A percentile compares a stretch with the other conserved stretches of the same genome.
phyloP scores from a whole-genome alignment of 805 yeast genomes.

The Yamadazyma sp. region DNA sequence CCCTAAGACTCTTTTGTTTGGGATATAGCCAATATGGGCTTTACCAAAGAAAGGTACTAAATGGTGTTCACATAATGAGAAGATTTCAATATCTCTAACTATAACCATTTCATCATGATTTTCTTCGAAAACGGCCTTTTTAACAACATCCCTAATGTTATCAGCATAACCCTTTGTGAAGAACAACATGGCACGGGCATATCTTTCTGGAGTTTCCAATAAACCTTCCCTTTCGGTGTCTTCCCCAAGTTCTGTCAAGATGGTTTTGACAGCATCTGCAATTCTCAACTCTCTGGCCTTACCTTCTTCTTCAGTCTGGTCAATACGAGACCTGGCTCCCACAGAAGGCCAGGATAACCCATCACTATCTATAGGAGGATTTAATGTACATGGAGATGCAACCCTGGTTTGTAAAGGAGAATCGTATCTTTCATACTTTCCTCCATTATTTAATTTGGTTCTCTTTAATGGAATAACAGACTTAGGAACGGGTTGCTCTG shows the following conservation, averaged over 20 bases:
- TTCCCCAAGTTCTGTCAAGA: slow-evolving; percentile 85
- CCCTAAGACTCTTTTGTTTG: slow-evolving; percentile 89
- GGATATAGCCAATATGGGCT: slow-evolving; percentile 97
- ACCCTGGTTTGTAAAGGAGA: slow-evolving; percentile 74
- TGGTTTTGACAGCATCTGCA: slow-evolving; percentile 77
- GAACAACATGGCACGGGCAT: slow-evolving; percentile 93
- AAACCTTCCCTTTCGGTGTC: slow-evolving; percentile 87
- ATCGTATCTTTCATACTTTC: slow-evolving; percentile 7
- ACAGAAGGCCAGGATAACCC: slow-evolving; percentile 92
- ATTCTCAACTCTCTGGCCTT: slow-evolving; percentile 68
- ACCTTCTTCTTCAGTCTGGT: slow-evolving; percentile 64
- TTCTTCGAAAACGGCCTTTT: slow-evolving; percentile 94
- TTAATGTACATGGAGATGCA: slow-evolving; percentile 77
- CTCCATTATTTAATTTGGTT: slow-evolving; percentile 13
- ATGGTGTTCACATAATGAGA: slow-evolving; percentile 95
- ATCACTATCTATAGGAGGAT: slow-evolving; percentile 84
- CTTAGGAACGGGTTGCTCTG: too few species aligned
- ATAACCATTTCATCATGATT: slow-evolving; percentile 99
- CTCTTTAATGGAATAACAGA: slow-evolving; percentile 14
- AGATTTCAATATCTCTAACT: slow-evolving; percentile 89
- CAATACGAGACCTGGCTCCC: slow-evolving; percentile 79
- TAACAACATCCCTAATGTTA: slow-evolving; percentile 85
- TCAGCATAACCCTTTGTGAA: slow-evolving; percentile 97
- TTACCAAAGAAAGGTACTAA: slow-evolving; percentile 96
- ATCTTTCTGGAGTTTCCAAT: slow-evolving; percentile 90